Conservation (phyloP, 345 rosid species). For the Trapa bicornis region DNA sequence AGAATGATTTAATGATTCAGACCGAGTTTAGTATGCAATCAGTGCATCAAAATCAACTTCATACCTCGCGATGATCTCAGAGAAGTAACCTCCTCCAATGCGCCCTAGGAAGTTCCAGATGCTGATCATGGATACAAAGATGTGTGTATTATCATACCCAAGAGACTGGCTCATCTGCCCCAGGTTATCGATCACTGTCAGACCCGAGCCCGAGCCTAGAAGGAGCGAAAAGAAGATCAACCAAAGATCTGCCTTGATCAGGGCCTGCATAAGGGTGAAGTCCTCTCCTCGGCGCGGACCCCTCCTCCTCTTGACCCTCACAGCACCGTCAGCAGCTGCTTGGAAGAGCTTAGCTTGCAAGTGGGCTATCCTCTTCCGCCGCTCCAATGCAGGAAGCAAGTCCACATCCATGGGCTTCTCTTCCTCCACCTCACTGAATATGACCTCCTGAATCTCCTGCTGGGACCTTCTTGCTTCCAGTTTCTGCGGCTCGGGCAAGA, state of each 20-base stretch:
- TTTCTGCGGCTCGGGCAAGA: slow-evolving; percentile 27
- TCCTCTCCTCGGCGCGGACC: slow-evolving; percentile 91
- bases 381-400: slow-evolving; percentile 70
- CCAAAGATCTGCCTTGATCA: slow-evolving; percentile 93
- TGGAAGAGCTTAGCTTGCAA: slow-evolving; percentile 68
- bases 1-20: background rate
- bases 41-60: slow-evolving; percentile 1
- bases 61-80: slow-evolving; percentile 84
- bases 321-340: slow-evolving; percentile 91
- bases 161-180: slow-evolving; percentile 97
- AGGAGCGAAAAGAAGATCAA: slow-evolving; percentile 76
- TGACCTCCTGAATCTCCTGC: slow-evolving; percentile 33
- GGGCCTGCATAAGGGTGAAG: slow-evolving; percentile 75
- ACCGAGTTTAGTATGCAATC: background rate
- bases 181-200: slow-evolving; percentile 92
- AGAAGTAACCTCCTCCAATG: slow-evolving; percentile 88
- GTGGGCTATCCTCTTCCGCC: slow-evolving; percentile 70
- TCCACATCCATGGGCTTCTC: slow-evolving; percentile 86
- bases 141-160: slow-evolving; percentile 68
- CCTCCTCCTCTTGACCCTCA: slow-evolving; percentile 67
- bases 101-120: slow-evolving; percentile 99
- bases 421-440: slow-evolving; percentile 88
- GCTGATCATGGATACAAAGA: slow-evolving; percentile 92
- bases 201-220: slow-evolving; percentile 89
- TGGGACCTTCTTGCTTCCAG: slow-evolving; percentile 38